Evolutionary conservation across 177 flowering plant species (phyloP).

Genomic region (Vitis hybrid): DNA sequence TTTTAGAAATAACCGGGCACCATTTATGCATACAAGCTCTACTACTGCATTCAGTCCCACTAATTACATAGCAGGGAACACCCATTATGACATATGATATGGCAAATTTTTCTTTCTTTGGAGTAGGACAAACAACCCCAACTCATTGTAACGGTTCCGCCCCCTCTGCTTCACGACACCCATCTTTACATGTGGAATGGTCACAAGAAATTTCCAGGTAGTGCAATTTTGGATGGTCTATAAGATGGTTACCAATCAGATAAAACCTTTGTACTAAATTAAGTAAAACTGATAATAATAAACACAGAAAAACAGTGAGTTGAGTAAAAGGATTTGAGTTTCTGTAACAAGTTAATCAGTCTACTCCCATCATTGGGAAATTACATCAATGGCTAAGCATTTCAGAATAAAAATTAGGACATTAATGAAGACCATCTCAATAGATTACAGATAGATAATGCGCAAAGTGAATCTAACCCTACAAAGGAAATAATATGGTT

Average conservation of each 20-base stretch:
- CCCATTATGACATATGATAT: no score
- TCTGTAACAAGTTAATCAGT: not conserved
- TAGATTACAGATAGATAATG: not conserved
- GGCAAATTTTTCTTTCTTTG: no score
- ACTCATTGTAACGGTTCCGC: no score
- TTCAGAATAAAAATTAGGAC: not conserved
- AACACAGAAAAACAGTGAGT: no score
- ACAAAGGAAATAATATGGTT: not conserved
- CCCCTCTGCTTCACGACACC: no score
- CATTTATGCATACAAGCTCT: slow-evolving; percentile 1
- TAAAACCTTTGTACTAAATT: not conserved
- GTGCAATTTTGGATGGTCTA: no score
- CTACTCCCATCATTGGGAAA: not conserved
- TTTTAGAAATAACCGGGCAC: not conserved
- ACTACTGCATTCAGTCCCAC: not conserved
- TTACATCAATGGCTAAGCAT: not conserved
- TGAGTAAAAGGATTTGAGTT: not conserved
- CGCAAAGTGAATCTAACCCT: not conserved
- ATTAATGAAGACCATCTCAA: not conserved
- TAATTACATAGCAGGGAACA: not conserved
- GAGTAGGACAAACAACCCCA: no score
- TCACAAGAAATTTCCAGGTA: no score
- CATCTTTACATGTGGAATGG: no score
- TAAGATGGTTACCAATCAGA: not conserved
- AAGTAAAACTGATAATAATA: not conserved